Evolutionary conservation across 148 eudicot genomes (phyloP).

Genomic region (Chenopodium suecicum): DNA sequence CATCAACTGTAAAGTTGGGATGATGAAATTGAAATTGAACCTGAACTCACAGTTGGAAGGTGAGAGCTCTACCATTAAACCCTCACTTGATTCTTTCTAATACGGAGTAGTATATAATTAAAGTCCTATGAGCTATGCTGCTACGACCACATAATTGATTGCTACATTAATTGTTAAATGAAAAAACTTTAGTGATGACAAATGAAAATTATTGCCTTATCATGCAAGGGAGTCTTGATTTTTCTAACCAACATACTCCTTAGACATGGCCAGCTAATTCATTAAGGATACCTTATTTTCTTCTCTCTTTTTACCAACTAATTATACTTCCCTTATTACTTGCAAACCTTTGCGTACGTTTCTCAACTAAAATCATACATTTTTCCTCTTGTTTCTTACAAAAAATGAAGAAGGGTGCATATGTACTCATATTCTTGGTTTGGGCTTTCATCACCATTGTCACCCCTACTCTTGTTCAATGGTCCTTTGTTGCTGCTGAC

Average conservation of each 20-base stretch:
- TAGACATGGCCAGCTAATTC: constrained; percentile 17
- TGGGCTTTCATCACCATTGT: constrained; percentile 33
- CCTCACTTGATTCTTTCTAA: no score
- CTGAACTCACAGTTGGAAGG: no score
- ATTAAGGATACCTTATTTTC: background rate
- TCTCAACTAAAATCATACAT: background rate
- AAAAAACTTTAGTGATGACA: background rate
- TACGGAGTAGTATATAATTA: background rate
- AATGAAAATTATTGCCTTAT: background rate
- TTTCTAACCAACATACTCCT: background rate
- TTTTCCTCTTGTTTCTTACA: background rate
- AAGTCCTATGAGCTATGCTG: background rate
- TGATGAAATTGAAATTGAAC: no score
- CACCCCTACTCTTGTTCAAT: constrained; percentile 29
- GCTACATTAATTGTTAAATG: background rate
- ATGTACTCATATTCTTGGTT: constrained; percentile 29
- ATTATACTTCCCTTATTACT: background rate
- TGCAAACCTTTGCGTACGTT: background rate
- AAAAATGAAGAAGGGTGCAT: constrained; percentile 30
- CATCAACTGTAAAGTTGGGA: no score
- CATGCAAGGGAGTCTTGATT: background rate
- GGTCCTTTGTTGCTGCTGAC: constrained; percentile 13
- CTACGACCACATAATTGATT: no score
- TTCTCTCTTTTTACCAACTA: background rate
- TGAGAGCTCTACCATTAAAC: no score